Evolutionary conservation across 805 yeast genomes (phyloP).

Genomic region (Ogataea trehalophila): DNA sequence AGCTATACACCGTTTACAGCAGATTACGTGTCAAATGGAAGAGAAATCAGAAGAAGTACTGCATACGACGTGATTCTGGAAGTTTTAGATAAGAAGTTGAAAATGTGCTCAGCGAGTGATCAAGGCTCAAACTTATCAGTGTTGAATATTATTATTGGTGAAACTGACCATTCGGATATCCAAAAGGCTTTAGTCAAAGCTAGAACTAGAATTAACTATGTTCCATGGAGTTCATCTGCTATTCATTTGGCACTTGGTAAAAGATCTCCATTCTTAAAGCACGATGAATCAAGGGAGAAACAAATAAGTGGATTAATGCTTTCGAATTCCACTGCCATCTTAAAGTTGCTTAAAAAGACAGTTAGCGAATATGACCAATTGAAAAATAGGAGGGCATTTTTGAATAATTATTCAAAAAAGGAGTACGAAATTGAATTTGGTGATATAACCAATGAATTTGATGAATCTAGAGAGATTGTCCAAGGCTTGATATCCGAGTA

Average conservation of each 20-base stretch:
- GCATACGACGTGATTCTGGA: conserved; percentile 85
- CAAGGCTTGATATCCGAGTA: conserved; percentile 44
- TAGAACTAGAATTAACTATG: conserved; percentile 65
- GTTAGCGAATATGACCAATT: conserved; percentile 76
- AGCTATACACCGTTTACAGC: conserved; percentile 75
- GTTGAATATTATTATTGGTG: conserved; percentile 65
- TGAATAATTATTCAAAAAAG: conserved; percentile 63
- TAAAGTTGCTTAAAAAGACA: conserved; percentile 59
- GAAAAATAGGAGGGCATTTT: conserved; percentile 75
- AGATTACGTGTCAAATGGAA: conserved; percentile 53
- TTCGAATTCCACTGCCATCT: conserved; percentile 75
- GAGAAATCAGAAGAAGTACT: conserved; percentile 61
- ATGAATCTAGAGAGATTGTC: conserved; percentile 19
- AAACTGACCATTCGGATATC: conserved; percentile 64
- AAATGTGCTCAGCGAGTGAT: conserved; percentile 53
- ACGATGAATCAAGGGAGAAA: conserved; percentile 31
- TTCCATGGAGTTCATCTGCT: conserved; percentile 81
- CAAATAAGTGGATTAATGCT: conserved; percentile 76
- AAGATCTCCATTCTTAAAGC: conserved; percentile 54
- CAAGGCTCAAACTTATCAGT: conserved; percentile 56
- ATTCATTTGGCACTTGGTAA: conserved; percentile 74
- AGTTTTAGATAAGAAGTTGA: conserved; percentile 68
- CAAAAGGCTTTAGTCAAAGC: conserved; percentile 62
- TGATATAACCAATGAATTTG: conserved; percentile 44
- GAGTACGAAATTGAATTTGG: conserved; percentile 41